A percentile compares a stretch with the other conserved stretches of the same genome.
Conservation (phyloP, 441 rosid species). For the Gossypium gossypioides region DNA sequence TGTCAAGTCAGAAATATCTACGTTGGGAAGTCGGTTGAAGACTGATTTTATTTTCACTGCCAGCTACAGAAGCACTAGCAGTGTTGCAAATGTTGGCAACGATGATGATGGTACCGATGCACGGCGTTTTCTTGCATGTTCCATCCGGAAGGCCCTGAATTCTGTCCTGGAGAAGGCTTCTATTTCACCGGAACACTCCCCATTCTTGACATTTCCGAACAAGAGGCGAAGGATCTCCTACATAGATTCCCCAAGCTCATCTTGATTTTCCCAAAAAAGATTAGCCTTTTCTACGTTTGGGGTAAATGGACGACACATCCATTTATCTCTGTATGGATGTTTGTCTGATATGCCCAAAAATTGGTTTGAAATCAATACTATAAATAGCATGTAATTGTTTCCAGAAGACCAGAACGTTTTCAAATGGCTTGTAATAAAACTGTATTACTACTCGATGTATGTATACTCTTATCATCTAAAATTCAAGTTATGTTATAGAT, state of each 20-base stretch:
- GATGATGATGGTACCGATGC: slow-evolving; percentile 10
- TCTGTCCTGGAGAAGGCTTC: slow-evolving; percentile 37
- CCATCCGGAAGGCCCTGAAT: slow-evolving; percentile 36
- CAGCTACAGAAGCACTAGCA: slow-evolving; percentile 9
- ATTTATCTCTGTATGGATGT: not conserved
- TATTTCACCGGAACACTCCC: slow-evolving; percentile 29
- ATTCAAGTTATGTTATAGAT: too few species aligned
- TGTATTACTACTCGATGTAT: too few species aligned
- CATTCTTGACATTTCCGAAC: slow-evolving; percentile 34
- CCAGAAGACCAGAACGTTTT: not conserved
- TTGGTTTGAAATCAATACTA: not conserved
- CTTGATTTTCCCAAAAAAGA: slow-evolving; percentile 26
- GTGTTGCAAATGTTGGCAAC: not conserved
- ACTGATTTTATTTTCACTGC: slow-evolving; percentile 26
- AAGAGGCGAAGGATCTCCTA: slow-evolving; percentile 41
- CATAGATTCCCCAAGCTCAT: slow-evolving; percentile 39
- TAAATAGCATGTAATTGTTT: not conserved
- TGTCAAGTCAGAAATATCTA: slow-evolving; percentile 41
- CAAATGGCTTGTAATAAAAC: not conserved
- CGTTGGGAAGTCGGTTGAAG: slow-evolving; percentile 42
- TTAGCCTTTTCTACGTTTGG: not conserved
- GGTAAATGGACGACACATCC: not conserved
- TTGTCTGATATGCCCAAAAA: not conserved
- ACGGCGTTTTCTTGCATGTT: slow-evolving; percentile 15
- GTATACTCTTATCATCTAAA: too few species aligned